Conservation (phyloP, 768 basidiomycete genomes). For the Boletus insuetus region DNA sequence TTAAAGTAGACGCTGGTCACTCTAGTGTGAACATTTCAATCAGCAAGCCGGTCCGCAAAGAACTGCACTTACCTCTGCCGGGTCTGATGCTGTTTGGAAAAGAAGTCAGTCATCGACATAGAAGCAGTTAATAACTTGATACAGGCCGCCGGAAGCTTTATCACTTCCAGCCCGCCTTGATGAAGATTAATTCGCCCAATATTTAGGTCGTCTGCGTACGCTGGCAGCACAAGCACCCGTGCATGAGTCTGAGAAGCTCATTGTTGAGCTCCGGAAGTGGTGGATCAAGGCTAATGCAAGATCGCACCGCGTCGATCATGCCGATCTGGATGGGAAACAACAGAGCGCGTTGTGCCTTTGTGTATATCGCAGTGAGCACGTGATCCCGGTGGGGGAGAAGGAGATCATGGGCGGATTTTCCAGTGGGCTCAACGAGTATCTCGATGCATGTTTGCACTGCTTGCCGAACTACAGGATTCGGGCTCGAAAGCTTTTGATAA, state of each 20-base stretch:
- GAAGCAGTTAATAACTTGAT: conserved; percentile 91
- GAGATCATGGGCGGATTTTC: conserved; percentile 72
- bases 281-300: conserved; percentile 85
- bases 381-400: conserved; percentile 82
- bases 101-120: conserved; percentile 93
- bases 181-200: conserved; percentile 73
- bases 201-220: conserved; percentile 90
- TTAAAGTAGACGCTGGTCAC: conserved; percentile 98
- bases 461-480: conserved; percentile 59
- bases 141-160: conserved; percentile 89
- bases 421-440: conserved; percentile 51
- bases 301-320: conserved; percentile 95
- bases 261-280: conserved; percentile 90
- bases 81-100: conserved; percentile 77
- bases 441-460: conserved; percentile 54
- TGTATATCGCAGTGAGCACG: conserved; percentile 85
- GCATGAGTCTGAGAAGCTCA: conserved; percentile 84
- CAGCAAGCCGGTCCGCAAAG: neutral
- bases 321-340: conserved; percentile 96
- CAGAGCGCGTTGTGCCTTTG: conserved; percentile 95
- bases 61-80: conserved; percentile 68
- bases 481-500: too few relatives aligned
- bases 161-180: conserved; percentile 77
- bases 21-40: conserved; percentile 38
- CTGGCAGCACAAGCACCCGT: conserved; percentile 91